Evolutionary conservation across 2,329 filamentous ascomycete species (phyloP).

Genomic region (Botrytis deweyae): DNA sequence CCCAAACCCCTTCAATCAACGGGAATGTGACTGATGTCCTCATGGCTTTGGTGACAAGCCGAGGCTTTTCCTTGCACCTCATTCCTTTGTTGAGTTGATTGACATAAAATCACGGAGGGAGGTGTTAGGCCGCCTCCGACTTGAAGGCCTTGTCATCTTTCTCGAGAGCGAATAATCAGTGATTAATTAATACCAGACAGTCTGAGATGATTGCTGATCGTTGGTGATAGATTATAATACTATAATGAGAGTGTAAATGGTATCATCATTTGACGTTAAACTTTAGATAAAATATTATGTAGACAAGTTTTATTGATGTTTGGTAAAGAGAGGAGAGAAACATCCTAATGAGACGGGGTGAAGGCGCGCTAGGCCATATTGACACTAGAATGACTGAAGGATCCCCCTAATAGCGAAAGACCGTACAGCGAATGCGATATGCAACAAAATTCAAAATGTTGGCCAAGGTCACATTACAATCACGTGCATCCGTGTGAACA

Average conservation of each 20-base stretch:
- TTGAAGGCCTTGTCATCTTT: background rate
- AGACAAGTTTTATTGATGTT: background rate
- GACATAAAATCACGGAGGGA: background rate
- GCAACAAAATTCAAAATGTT: background rate
- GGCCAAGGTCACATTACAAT: background rate
- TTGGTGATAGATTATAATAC: too few relatives aligned
- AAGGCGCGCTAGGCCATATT: background rate
- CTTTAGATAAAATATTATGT: background rate
- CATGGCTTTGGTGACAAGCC: slow-evolving; percentile 1
- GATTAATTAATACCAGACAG: background rate
- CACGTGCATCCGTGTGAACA: background rate
- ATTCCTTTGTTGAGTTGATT: background rate
- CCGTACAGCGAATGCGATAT: background rate
- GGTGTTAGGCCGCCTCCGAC: background rate
- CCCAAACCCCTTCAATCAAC: background rate
- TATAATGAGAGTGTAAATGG: background rate
- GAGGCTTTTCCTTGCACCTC: slow-evolving; percentile 1
- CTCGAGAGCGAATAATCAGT: background rate
- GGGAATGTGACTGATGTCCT: background rate
- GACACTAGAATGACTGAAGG: background rate
- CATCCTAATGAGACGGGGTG: background rate
- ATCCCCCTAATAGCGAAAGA: background rate
- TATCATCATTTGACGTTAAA: background rate
- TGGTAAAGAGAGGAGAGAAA: background rate
- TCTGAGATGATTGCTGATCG: background rate